A percentile compares a stretch with the other conserved stretches of the same genome.
Conservation (phyloP, 2,329 filamentous ascomycete species). For the Sphaceloma murrayae region DNA sequence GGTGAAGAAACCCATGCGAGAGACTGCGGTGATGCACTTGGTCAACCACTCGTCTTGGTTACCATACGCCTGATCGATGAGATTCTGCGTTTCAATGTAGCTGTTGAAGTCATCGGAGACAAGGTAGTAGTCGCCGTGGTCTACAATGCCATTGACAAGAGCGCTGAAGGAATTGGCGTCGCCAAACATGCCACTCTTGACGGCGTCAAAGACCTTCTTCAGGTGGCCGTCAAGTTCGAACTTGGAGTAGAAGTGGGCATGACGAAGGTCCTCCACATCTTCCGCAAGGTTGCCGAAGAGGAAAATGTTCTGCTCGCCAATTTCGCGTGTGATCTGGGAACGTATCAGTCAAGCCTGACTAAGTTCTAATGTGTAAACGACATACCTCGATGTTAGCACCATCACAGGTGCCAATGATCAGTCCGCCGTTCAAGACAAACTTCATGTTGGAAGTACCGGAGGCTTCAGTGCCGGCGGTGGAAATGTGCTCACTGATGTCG, state of each 20-base stretch:
- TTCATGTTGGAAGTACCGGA: constrained; percentile 98
- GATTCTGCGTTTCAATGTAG: constrained; percentile 80
- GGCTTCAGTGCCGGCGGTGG: constrained; percentile 86
- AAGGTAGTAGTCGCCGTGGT: constrained; percentile 95
- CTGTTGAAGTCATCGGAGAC: constrained; percentile 96
- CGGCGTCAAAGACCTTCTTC: constrained; percentile 70
- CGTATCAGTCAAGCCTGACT: constrained; percentile 1
- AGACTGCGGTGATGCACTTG: constrained; percentile 80
- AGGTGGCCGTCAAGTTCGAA: constrained; percentile 71
- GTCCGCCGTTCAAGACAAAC: constrained; percentile 91
- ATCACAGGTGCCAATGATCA: constrained; percentile 97
- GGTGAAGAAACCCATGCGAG: constrained; percentile 95
- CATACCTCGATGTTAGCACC: constrained; percentile 82
- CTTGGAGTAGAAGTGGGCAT: constrained; percentile 54
- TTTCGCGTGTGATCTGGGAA: constrained; percentile 72
- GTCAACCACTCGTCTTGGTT: constrained; percentile 88
- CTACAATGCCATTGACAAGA: constrained; percentile 71
- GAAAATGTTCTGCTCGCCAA: constrained; percentile 96
- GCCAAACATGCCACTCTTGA: constrained; percentile 73
- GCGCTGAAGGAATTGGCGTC: constrained; percentile 69
- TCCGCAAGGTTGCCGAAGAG: constrained; percentile 93
- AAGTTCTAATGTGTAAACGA: no score
- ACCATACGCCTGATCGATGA: constrained; percentile 86
- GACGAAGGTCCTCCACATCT: constrained; percentile 87
- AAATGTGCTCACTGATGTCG: constrained; percentile 97